Evolutionary conservation across 768 basidiomycete species (phyloP), one percentile per base, ranked within the genome.

Genomic region (Pleurotus cornucopiae): DNA sequence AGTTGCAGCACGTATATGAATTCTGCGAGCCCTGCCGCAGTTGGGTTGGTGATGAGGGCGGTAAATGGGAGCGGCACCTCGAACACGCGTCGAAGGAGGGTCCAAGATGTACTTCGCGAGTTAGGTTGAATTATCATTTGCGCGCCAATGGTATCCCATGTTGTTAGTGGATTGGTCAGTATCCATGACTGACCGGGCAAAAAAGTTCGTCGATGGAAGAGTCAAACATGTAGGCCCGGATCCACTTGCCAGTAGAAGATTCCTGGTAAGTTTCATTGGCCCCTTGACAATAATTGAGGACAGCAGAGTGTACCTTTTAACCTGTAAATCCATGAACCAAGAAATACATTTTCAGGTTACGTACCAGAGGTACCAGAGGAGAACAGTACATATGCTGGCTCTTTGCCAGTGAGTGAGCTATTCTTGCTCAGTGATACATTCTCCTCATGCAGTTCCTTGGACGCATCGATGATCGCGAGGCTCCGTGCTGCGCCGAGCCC

Each of bases 21-120:
- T 16, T 41, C 46, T 3, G 46, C 55, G n/a, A 56, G 38, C n/a
- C 48, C 55, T n/a, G 45, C 47, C 2, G 55, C 55, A 6, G 55
- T 56, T 13, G 55, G 46, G 21, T 56, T 6, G 12, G 55, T 49
- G 46, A 56, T 23, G 26, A 56, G 46, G 46, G 55, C 55, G 5
- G 55, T 56, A 44, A 56, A 56, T 12, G 55, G 55, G 25, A 49
- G 55, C 38, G 55, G 34, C 5, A 56, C 55, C 5, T 49, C 37
- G 25, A 56, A 41, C 20, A 1, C 46, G 21, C 55, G 55, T 13
- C 55, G 46, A 41, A 56, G 46, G 20, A 56, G 46, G 25, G 18
- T 56, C 20, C 20, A 20, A 20, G 20, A 20, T 20, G 20, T 20
- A 20, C 20, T 20, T 20, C 20, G 20, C 20, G 20, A n/a, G 55